These are phyloP conservation scores for Stylosanthes scabra DNA, from an alignment of 331 rosid species.

Conservation along the genomic window DNA sequence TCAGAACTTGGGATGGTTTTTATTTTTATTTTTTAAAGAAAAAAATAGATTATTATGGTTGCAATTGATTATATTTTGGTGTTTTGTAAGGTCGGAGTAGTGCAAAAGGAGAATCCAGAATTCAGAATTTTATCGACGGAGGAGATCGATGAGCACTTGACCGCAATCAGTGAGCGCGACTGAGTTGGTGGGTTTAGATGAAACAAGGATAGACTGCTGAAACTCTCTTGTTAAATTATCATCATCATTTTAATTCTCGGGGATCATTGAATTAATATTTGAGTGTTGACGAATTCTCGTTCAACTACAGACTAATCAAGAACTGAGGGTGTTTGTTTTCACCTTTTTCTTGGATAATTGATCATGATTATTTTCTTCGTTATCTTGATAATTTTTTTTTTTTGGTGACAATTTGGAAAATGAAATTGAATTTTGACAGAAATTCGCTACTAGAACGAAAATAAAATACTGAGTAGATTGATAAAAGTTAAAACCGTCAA, in stretches of 20 bases:
- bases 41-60: background rate
- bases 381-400: too few relatives aligned
- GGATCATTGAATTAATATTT: slow-evolving; percentile 24
- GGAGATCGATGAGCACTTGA: slow-evolving; percentile 98
- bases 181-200: slow-evolving; percentile 46
- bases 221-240: slow-evolving; percentile 33
- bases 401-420: too few relatives aligned
- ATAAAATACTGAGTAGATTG: too few relatives aligned
- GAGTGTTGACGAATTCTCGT: background rate
- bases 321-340: background rate
- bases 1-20: background rate
- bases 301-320: background rate
- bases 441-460: too few relatives aligned
- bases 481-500: too few relatives aligned
- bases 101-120: slow-evolving; percentile 67
- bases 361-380: too few relatives aligned
- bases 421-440: too few relatives aligned
- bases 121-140: slow-evolving; percentile 87
- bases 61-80: slow-evolving; percentile 24
- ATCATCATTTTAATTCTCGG: slow-evolving; percentile 27
- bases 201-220: slow-evolving; percentile 34
- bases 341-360: too few relatives aligned
- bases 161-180: slow-evolving; percentile 98
- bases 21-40: background rate
- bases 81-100: slow-evolving; percentile 90